Percentiles rank a stretch among this genome's conserved stretches.
Evolutionary conservation across 306 rosid species (phyloP).

Genomic region (Echinosophora koreensis): DNA sequence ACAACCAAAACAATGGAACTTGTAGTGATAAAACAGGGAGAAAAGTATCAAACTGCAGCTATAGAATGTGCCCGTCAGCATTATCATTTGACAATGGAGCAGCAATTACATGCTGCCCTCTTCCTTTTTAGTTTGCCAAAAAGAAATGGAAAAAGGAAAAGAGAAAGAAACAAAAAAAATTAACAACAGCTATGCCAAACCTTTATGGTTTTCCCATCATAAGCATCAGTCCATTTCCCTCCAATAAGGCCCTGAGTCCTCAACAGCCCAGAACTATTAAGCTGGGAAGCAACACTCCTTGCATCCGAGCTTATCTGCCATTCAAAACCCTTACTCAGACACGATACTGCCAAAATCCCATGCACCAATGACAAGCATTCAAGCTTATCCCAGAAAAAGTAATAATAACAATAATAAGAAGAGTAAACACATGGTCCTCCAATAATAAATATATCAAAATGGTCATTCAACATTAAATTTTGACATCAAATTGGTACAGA

Average conservation of each 20-base stretch:
- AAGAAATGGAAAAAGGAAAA: background rate
- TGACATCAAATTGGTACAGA: background rate
- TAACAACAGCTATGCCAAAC: constrained; percentile 47
- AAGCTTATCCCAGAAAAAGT: background rate
- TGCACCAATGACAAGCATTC: constrained; percentile 21
- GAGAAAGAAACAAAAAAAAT: background rate
- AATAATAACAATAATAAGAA: background rate
- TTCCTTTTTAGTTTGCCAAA: constrained; percentile 26
- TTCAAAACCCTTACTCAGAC: constrained; percentile 44
- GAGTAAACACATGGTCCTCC: background rate
- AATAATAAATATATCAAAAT: constrained; percentile 19
- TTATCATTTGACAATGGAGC: constrained; percentile 21
- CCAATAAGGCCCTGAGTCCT: constrained; percentile 94
- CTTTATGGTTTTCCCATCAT: constrained; percentile 84
- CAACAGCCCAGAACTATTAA: constrained; percentile 70
- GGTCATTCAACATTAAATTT: background rate
- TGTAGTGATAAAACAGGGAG: constrained; percentile 21
- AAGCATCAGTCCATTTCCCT: constrained; percentile 90
- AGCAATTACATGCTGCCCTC: constrained; percentile 1
- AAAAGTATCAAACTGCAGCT: constrained; percentile 12
- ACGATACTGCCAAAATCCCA: background rate
- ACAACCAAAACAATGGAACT: constrained; percentile 25
- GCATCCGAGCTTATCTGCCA: constrained; percentile 76
- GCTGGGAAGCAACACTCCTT: constrained; percentile 64
- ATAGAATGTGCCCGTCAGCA: constrained; percentile 14